phyloP scores from a whole-genome alignment of 169 alveolate species.

The Theileria parva region DNA sequence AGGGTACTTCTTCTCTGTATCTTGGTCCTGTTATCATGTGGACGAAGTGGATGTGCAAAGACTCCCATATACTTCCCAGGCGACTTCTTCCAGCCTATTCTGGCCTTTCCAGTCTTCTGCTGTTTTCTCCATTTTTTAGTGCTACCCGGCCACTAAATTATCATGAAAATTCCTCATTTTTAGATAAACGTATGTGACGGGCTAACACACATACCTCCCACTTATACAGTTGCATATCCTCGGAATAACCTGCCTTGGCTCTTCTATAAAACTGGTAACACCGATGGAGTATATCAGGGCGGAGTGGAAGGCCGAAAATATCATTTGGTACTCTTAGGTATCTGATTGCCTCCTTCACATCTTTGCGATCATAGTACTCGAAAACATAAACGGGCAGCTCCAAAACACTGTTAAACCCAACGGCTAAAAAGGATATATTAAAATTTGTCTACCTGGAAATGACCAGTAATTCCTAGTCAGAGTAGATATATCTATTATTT shows the following conservation, averaged over 20 bases:
- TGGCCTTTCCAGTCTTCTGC: conserved; percentile 79
- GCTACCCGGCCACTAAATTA: conserved; percentile 80
- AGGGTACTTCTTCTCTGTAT: conserved; percentile 68
- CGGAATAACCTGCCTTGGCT: conserved; percentile 83
- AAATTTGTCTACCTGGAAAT: conserved; percentile 67
- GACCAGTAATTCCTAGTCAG: conserved; percentile 78
- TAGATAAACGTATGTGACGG: not conserved
- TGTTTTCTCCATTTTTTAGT: conserved; percentile 77
- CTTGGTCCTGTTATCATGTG: conserved; percentile 76
- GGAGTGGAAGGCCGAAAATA: conserved; percentile 79
- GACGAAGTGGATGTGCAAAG: conserved; percentile 82
- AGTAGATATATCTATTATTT: conserved; percentile 73
- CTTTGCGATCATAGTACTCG: conserved; percentile 63
- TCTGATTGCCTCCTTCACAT: conserved; percentile 39
- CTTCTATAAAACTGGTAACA: conserved; percentile 80
- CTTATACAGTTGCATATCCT: conserved; percentile 82
- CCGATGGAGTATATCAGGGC: conserved; percentile 81
- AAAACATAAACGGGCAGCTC: conserved; percentile 78
- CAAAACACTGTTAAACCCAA: conserved; percentile 81
- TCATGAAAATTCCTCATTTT: not conserved
- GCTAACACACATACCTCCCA: conserved; percentile 68
- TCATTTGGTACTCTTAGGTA: conserved; percentile 77
- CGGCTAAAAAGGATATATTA: conserved; percentile 59
- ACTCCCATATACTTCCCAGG: conserved; percentile 85
- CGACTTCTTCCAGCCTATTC: conserved; percentile 86